Evolutionary conservation across 441 rosid genomes (phyloP), one percentile per base, ranked within the genome.

Genomic region (Flueggea neowawraea): DNA sequence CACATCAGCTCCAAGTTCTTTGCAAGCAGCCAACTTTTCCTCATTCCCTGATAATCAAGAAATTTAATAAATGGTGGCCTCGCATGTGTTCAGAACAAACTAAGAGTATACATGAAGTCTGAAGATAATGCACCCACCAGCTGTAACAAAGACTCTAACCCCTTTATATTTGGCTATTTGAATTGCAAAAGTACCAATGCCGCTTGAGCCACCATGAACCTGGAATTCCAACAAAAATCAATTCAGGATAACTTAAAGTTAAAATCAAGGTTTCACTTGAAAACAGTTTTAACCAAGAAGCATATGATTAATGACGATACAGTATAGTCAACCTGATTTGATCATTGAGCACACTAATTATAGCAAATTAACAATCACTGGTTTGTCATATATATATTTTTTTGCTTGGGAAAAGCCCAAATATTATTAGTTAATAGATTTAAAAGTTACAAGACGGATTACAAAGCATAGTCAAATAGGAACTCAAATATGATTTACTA

Each of bases 161-260:
- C 95, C 95, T 58, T 44, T 69, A 73, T 74, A 70, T 72, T 85
- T 90, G 44, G 96, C 97, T 16, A 88, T 87, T 79, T 90, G 97
- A 75, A 94, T 82, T 10, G 95, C 97, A 71, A 88, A 94, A 45
- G 96, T 87, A 58, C 97, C 97, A 48, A 94, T 84, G 61, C 97
- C 98, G 72, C 96, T 94, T 12, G 97, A 88, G 41, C 97, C 98
- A 41, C 96, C 96, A 67, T 94, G 97, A 76, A 94, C 72, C 96
- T 90, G 69, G 28, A 69, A 78, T 45, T 22, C 54, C 44, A 36
- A 65, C n/a, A 31, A 61, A 16, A 54, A 58, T 31, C 16, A 53
- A 15, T 52, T n/a, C 41, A 12, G 58, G 32, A 4, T 44, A 16
- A 41, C 39, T 10, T 47, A 9, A 43, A 6, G 12, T 22, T 22